Percentiles rank a stretch among this genome's conserved stretches.
These are phyloP conservation scores for Talaromyces sp. DNA, from an alignment of 2,329 filamentous ascomycete species.

Conservation along the genomic window DNA sequence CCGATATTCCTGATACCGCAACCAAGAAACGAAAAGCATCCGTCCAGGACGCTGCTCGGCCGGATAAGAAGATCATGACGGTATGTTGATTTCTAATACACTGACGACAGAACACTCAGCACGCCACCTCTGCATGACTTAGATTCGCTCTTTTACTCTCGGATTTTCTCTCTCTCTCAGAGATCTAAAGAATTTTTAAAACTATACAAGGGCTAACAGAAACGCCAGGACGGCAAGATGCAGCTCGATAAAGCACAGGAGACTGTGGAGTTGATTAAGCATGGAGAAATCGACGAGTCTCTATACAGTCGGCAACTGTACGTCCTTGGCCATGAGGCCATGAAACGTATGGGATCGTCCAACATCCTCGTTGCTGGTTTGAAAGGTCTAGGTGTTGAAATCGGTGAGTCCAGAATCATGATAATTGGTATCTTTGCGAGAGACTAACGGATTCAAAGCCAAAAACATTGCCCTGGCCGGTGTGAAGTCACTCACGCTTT, in stretches of 20 bases:
- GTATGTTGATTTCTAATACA: slow-evolving; percentile 30
- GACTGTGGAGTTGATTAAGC: slow-evolving; percentile 56
- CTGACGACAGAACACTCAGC: neutral
- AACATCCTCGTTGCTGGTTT: slow-evolving; percentile 89
- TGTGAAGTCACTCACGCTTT: slow-evolving; percentile 92
- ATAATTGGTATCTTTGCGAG: neutral
- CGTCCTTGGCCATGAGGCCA: slow-evolving; percentile 72
- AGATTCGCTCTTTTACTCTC: neutral
- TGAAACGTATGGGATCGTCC: slow-evolving; percentile 98
- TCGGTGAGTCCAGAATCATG: slow-evolving; percentile 46
- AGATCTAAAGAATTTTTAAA: neutral
- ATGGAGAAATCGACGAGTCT: slow-evolving; percentile 63
- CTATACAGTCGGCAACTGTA: slow-evolving; percentile 64
- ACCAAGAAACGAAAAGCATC: slow-evolving; percentile 51
- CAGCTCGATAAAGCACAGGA: slow-evolving; percentile 56
- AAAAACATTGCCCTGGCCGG: slow-evolving; percentile 98
- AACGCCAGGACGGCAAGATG: slow-evolving; percentile 51
- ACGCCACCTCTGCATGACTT: slow-evolving; percentile 6
- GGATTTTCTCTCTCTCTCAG: neutral
- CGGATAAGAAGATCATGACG: slow-evolving; percentile 51
- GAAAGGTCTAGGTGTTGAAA: slow-evolving; percentile 92
- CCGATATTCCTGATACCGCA: slow-evolving; percentile 40
- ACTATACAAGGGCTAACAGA: slow-evolving; percentile 12
- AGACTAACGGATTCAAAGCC: slow-evolving; percentile 44
- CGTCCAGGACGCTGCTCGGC: slow-evolving; percentile 43